Base-by-base conservation (phyloP, 2,329 filamentous ascomycete genomes). In the Hypoxylon sp. region DNA sequence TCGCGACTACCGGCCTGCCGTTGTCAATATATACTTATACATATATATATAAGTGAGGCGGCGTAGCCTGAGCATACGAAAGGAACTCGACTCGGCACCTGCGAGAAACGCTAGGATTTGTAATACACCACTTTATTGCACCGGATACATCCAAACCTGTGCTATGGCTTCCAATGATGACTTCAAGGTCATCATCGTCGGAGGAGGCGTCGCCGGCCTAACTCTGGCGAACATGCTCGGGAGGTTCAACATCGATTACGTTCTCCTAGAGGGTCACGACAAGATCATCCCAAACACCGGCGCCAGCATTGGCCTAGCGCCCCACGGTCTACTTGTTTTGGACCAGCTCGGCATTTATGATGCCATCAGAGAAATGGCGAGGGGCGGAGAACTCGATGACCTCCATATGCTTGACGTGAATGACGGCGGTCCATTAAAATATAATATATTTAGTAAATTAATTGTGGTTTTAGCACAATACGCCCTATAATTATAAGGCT, bases 131-230 rank as follows among this genome's bases (percentile, higher is more conserved):
- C 11, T n/a, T 17, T 4, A 17, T 5, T 13, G 17, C 11, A 39
- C 7, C 34, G 11, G 11, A 5, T 39, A 39, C 34, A 17, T n/a
- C 7, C 13, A 39, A 6, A 2, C 4, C 28, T 48, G 39, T 6
- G 43, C n/a, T 22, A 62, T 62, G 59, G 24, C 46, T 26, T 43
- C 43, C 6, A 46, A 28, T 6, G 13, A 48, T 34, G 26, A 52
- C 24, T 77, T 78, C 69, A 75, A 74, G 52, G 76, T 84, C 22
- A 71, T 85, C 54, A 84, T 86, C 39, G 80, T 76, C 1, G 83
- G 84, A 17, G 84, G 81, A 6, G 78, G 80, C 47, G 72, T 85
- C n/a, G 76, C 79, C 2, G 84, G 84, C 6, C 71, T 85, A 0
- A 75, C 79, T 0, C 70, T 84, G 6, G 81, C 82, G 3, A 77